Percentiles rank a stretch among this genome's conserved stretches.
Conservation (phyloP, 2,329 filamentous ascomycete genomes). For the Fusarium paranaense region DNA sequence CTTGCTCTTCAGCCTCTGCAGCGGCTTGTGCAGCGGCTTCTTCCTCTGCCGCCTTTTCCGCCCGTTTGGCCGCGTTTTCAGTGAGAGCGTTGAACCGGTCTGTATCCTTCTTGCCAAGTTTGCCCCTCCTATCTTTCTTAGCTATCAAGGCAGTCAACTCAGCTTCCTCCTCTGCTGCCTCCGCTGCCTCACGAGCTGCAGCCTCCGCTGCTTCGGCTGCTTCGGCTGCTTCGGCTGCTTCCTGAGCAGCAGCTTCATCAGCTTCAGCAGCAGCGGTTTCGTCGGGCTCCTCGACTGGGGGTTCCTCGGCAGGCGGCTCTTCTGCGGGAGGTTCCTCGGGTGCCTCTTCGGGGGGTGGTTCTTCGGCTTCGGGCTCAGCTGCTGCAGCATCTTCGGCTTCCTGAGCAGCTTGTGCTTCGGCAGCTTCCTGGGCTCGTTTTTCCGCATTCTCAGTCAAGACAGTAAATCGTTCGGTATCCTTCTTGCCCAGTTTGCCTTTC, state of each 20-base stretch:
- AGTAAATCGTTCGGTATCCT: conserved; percentile 31
- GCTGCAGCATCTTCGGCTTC: conserved; percentile 36
- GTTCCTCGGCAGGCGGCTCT: conserved; percentile 14
- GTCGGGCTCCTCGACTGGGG: conserved; percentile 5
- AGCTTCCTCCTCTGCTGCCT: conserved; percentile 46
- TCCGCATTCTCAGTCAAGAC: conserved; percentile 25
- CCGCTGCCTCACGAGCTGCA: conserved; percentile 10
- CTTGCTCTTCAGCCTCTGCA: conserved; percentile 24
- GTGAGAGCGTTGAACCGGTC: conserved; percentile 56
- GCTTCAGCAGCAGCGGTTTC: conserved; percentile 17
- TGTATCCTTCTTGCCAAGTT: conserved; percentile 57
- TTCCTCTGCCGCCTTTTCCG: conserved; percentile 31
- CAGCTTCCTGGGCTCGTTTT: conserved; percentile 29
- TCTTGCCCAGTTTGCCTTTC: conserved; percentile 31
- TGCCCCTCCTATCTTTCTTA: conserved; percentile 60
- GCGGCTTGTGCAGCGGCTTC: conserved; percentile 35
- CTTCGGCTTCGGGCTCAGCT: conserved; percentile 19
- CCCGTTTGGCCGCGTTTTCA: conserved; percentile 46
- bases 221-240: conserved; percentile 16
- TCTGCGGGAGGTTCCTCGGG: background rate
- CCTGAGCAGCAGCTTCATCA: conserved; percentile 11
- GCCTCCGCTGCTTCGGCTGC: conserved; percentile 21
- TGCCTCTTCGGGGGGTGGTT: conserved; percentile 21
- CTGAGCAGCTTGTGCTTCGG: conserved; percentile 37
- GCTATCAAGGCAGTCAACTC: conserved; percentile 54